Evolutionary conservation across 1,139 yeast species (phyloP).

Genomic region (Suhomyces guaymorum): DNA sequence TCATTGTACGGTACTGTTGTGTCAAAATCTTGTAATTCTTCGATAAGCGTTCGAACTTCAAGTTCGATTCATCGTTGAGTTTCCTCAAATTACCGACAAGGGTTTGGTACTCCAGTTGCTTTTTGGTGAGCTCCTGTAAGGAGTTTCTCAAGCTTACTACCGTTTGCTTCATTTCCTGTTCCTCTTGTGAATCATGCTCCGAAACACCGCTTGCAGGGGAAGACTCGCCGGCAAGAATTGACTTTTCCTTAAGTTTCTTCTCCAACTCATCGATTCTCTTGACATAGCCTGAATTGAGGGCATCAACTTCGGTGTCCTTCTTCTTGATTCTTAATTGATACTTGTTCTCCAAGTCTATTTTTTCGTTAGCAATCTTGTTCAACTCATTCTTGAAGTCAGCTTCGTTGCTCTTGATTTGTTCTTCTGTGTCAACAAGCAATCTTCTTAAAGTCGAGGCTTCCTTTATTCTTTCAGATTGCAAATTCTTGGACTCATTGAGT

Average conservation of each 20-base stretch:
- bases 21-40: constrained; percentile 65
- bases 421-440: constrained; percentile 67
- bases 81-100: constrained; percentile 59
- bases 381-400: constrained; percentile 33
- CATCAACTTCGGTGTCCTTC: constrained; percentile 52
- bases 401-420: constrained; percentile 50
- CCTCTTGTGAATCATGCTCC: constrained; percentile 21
- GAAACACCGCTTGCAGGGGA: constrained; percentile 20
- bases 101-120: constrained; percentile 56
- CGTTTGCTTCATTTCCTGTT: constrained; percentile 34
- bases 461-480: constrained; percentile 75
- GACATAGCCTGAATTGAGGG: constrained; percentile 25
- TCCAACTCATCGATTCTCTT: constrained; percentile 36
- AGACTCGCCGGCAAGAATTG: constrained; percentile 14
- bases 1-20: constrained; percentile 51
- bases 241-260: constrained; percentile 40
- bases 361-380: constrained; percentile 52
- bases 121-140: constrained; percentile 49
- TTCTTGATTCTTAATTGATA: constrained; percentile 49
- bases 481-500: constrained; percentile 65
- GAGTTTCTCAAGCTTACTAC: constrained; percentile 54
- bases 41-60: constrained; percentile 64
- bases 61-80: constrained; percentile 65
- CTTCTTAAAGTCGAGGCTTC: constrained; percentile 76
- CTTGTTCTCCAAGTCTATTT: constrained; percentile 57